Evolutionary conservation across 2,329 filamentous ascomycete species (phyloP).

Genomic region (Colletotrichum graminicola): DNA sequence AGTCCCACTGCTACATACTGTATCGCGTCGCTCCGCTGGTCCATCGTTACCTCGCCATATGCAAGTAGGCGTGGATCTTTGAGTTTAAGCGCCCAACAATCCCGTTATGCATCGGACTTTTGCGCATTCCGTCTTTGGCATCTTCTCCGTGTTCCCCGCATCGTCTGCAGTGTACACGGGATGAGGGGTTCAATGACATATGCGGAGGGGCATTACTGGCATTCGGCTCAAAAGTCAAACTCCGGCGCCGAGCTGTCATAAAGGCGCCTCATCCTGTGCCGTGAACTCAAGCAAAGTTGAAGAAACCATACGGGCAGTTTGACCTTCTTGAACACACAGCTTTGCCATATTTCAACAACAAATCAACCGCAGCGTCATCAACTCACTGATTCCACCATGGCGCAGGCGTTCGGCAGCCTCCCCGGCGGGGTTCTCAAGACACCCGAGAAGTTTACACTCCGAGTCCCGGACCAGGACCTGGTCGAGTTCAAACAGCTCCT

Average conservation of each 20-base stretch:
- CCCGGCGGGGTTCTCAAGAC: slow-evolving; percentile 13
- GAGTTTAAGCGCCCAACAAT: too few relatives aligned
- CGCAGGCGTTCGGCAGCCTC: slow-evolving; percentile 26
- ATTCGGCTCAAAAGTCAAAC: too few relatives aligned
- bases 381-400: background rate
- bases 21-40: too few relatives aligned
- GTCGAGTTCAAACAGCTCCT: slow-evolving; percentile 60
- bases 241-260: background rate
- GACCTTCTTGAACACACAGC: background rate
- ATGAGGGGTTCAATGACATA: too few relatives aligned
- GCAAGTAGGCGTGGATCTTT: too few relatives aligned
- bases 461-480: slow-evolving; percentile 58
- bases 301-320: background rate
- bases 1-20: too few relatives aligned
- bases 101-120: too few relatives aligned
- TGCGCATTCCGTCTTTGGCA: too few relatives aligned
- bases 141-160: too few relatives aligned
- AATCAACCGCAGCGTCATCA: background rate
- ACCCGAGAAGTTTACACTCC: slow-evolving; percentile 53
- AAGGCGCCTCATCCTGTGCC: background rate
- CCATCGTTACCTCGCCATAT: too few relatives aligned
- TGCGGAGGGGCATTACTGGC: too few relatives aligned
- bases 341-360: background rate
- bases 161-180: too few relatives aligned
- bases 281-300: background rate